Base-by-base conservation (phyloP, 371 early-diverging fungal species). In the Mucor piriformis region DNA sequence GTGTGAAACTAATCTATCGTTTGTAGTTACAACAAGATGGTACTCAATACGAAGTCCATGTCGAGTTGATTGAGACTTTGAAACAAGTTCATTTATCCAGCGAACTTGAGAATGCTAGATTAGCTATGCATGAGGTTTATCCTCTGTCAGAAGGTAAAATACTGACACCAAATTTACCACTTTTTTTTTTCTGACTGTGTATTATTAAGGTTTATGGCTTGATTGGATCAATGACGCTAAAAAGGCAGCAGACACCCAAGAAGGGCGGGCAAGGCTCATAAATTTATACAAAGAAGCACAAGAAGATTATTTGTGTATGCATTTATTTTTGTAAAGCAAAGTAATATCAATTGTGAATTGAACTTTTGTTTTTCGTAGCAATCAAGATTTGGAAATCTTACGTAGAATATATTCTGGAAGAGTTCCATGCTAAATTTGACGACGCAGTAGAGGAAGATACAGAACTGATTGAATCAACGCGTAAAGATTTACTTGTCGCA, bases 181-280 rank as follows among this genome's bases (percentile, higher is more conserved):
- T 11, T 15, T 37, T 37, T n/a, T 37, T n/a, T n/a, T 24, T 44
- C 20, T 11, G 29, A 21, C 4, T n/a, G n/a, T 23, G 32, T 10
- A 21, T 20, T 15, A 25, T 47, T 54, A n/a, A 88, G 88, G 63
- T 7, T 46, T 89, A 61, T 89, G 88, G 88, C 50, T 84, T 20
- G 84, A 84, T 50, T 89, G 90, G 90, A 77, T 88, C 57, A 64
- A 83, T 8, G 88, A 87, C 50, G 76, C 81, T 13, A 77, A 68
- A 43, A 63, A 61, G 10, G 51, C 70, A 23, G 74, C 69, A 2
- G 48, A 63, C 15, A 67, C 67, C 1, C 63, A 59, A 20, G 75
- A 76, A 54, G 72, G 71, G 10, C 75, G 82, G 32, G 34, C 33
- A 32, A 69, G 59, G n/a, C 32, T 89, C 7, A 54, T 76, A 0